Evolutionary conservation across 352 stramenopile species (phyloP).

Genomic region (Phytopythium ostracodes): DNA sequence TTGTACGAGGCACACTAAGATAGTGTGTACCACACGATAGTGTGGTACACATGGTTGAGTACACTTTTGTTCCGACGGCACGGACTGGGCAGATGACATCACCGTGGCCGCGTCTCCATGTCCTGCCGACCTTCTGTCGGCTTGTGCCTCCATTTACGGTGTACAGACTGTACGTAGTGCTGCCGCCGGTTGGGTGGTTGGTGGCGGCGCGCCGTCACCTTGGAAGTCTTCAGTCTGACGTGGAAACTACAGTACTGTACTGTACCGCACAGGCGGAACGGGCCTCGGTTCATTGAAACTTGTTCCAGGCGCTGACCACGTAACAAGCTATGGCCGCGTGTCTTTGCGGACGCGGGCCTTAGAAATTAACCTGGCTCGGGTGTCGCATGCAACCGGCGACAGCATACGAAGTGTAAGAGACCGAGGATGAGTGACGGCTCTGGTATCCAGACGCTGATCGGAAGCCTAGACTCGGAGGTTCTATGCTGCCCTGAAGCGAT

Average conservation of each 20-base stretch:
- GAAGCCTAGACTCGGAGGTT: neutral
- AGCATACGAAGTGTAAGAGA: too few species aligned
- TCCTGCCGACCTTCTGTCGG: neutral
- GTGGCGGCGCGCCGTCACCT: too few species aligned
- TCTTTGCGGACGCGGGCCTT: constrained; percentile 4
- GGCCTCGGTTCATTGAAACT: too few species aligned
- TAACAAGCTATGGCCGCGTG: constrained; percentile 6
- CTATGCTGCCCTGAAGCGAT: neutral
- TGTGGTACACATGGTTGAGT: neutral
- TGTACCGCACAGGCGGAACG: too few species aligned
- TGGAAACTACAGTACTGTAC: too few species aligned
- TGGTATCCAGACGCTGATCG: neutral
- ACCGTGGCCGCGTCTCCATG: neutral
- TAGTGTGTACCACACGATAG: neutral
- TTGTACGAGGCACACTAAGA: neutral
- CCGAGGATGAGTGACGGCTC: neutral
- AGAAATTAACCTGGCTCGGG: neutral
- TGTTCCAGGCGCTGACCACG: neutral
- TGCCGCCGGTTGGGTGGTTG: too few species aligned
- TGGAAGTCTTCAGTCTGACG: too few species aligned
- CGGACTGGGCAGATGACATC: neutral
- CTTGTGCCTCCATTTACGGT: neutral
- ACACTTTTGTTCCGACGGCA: neutral
- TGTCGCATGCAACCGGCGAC: neutral
- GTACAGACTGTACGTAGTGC: too few species aligned